Evolutionary conservation across 495 filamentous ascomycete species (phyloP).

Genomic region (Articulospora tetracladia): DNA sequence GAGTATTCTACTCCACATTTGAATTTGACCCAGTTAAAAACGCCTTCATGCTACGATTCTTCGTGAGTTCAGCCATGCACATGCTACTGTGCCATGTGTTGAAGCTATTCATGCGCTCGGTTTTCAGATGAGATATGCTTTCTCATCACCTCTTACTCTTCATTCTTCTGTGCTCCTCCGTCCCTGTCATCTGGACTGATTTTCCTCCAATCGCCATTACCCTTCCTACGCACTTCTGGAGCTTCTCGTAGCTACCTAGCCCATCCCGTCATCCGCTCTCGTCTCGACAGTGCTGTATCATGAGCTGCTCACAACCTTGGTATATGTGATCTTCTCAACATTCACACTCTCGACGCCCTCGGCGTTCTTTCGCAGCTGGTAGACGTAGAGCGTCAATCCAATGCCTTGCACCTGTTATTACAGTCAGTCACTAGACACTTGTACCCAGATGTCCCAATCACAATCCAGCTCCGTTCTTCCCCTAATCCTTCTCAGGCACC

Average conservation of each 20-base stretch:
- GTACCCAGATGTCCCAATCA: background rate
- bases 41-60: background rate
- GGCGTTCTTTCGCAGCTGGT: constrained; percentile 86
- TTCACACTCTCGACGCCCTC: constrained; percentile 88
- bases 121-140: no score
- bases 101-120: no score
- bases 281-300: no score
- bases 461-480: no score
- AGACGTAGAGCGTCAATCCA: constrained; percentile 94
- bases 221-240: no score
- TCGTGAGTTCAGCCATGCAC: background rate
- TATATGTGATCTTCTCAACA: constrained; percentile 96
- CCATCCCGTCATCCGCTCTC: no score
- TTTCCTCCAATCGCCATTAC: no score
- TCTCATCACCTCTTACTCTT: background rate
- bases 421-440: constrained; percentile 2
- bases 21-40: background rate
- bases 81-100: background rate
- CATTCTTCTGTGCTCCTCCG: constrained; percentile 9
- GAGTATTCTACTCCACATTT: constrained; percentile 17
- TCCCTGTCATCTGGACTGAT: no score
- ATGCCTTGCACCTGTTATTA: constrained; percentile 84
- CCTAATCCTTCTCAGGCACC: background rate
- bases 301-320: constrained; percentile 61
- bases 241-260: background rate